Percentiles rank a stretch among this genome's conserved stretches.
phyloP scores from a whole-genome alignment of 2,329 filamentous ascomycete genomes.

The Talaromyces sp. region DNA sequence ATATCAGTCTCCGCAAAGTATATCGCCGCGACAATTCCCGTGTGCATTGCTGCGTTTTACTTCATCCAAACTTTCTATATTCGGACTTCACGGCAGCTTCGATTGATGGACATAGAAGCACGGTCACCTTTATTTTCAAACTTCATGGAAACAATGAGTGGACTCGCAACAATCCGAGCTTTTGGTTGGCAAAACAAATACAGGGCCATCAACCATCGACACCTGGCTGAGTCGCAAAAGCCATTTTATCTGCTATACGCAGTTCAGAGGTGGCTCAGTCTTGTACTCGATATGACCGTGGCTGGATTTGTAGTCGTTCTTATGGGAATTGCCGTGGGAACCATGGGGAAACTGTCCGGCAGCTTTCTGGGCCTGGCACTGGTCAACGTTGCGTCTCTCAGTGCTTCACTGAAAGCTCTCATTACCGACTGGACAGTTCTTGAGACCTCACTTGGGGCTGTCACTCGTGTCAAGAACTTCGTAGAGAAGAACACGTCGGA shows the following conservation, averaged over 20 bases:
- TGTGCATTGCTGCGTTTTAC: slow-evolving; percentile 43
- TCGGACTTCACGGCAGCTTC: slow-evolving; percentile 54
- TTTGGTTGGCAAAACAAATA: slow-evolving; percentile 51
- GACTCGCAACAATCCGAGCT: slow-evolving; percentile 67
- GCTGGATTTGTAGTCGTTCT: slow-evolving; percentile 44
- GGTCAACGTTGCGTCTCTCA: slow-evolving; percentile 49
- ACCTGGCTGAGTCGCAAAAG: slow-evolving; percentile 50
- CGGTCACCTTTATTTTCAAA: slow-evolving; percentile 55
- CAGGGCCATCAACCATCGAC: slow-evolving; percentile 38
- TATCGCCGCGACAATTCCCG: slow-evolving; percentile 46
- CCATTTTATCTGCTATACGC: slow-evolving; percentile 53
- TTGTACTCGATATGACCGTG: slow-evolving; percentile 47
- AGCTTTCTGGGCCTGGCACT: slow-evolving; percentile 49
- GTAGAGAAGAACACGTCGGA: slow-evolving; percentile 39
- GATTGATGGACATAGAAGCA: slow-evolving; percentile 56
- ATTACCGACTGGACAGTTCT: slow-evolving; percentile 51
- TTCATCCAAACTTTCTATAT: slow-evolving; percentile 53
- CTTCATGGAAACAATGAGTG: slow-evolving; percentile 52
- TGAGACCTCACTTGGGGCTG: slow-evolving; percentile 53
- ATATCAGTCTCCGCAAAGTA: slow-evolving; percentile 44
- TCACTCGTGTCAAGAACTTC: slow-evolving; percentile 50
- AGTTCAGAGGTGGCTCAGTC: slow-evolving; percentile 52
- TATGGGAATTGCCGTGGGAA: slow-evolving; percentile 43
- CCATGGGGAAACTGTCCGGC: slow-evolving; percentile 36
- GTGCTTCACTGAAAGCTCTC: slow-evolving; percentile 44